Evolutionary conservation across 2,329 filamentous ascomycete species (phyloP).

Genomic region (Epichloe scottii): DNA sequence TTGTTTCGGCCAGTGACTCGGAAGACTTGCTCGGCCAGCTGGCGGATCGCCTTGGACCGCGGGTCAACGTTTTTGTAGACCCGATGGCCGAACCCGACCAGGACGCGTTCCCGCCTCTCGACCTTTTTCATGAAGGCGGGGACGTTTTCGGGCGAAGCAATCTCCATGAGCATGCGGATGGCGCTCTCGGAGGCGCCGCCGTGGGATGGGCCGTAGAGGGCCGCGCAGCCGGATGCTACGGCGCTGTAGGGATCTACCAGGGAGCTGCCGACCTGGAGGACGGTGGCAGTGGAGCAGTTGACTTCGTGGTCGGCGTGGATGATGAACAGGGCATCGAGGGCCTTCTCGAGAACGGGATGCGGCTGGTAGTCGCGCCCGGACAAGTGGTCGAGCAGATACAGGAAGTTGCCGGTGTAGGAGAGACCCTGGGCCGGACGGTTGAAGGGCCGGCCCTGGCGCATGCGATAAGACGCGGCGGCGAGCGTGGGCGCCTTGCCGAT

Average conservation of each 20-base stretch:
- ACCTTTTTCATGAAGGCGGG: constrained; percentile 36
- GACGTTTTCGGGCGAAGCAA: constrained; percentile 37
- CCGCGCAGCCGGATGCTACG: constrained; percentile 38
- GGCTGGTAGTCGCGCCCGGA: constrained; percentile 34
- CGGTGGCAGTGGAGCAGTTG: constrained; percentile 42
- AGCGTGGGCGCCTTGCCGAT: constrained; percentile 39
- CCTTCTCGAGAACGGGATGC: constrained; percentile 35
- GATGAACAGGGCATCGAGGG: constrained; percentile 41
- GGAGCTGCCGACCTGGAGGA: constrained; percentile 42
- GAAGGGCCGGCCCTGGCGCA: constrained; percentile 38
- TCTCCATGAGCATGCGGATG: constrained; percentile 39
- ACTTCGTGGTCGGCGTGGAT: constrained; percentile 48
- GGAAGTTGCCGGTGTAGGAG: constrained; percentile 42
- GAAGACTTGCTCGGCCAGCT: constrained; percentile 37
- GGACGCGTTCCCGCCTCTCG: constrained; percentile 35
- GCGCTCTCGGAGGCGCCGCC: constrained; percentile 47
- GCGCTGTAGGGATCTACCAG: constrained; percentile 43
- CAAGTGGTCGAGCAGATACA: constrained; percentile 40
- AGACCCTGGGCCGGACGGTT: constrained; percentile 33
- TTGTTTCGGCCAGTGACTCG: constrained; percentile 36
- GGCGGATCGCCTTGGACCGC: constrained; percentile 34
- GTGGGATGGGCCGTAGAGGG: constrained; percentile 43
- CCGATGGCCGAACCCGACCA: constrained; percentile 44
- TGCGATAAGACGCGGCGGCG: constrained; percentile 38
- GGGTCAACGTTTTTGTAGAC: constrained; percentile 43